These are phyloP conservation scores for Agaricales sp. DNA, from an alignment of 1,284 basidiomycete genomes.

Conservation along the genomic window DNA sequence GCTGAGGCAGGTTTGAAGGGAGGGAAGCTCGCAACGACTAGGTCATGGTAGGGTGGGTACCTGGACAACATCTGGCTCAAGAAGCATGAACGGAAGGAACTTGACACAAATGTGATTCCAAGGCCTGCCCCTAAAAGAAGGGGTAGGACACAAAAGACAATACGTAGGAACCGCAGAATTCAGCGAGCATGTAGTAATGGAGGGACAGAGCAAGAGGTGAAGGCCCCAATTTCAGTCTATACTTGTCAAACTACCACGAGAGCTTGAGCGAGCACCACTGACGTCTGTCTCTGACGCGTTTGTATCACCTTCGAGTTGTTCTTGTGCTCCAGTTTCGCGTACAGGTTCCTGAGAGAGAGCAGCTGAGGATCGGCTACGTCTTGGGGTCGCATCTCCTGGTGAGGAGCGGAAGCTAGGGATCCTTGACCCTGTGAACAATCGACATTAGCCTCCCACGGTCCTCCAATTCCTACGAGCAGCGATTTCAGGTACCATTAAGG, in stretches of 20 bases:
- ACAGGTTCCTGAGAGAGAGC: not conserved
- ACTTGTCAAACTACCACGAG: not conserved
- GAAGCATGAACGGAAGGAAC: too few species aligned
- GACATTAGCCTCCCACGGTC: not conserved
- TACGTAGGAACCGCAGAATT: too few species aligned
- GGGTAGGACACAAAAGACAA: too few species aligned
- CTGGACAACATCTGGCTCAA: too few species aligned
- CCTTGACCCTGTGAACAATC: not conserved
- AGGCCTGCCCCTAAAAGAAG: too few species aligned
- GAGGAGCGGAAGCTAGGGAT: not conserved
- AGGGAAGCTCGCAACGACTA: too few species aligned
- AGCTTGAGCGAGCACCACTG: not conserved
- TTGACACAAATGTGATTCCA: too few species aligned
- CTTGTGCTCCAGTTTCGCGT: not conserved
- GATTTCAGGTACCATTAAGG: not conserved
- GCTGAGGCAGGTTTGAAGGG: too few species aligned
- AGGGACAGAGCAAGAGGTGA: too few species aligned
- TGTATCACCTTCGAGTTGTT: not conserved
- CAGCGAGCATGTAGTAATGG: too few species aligned
- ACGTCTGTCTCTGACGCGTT: not conserved
- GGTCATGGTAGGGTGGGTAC: too few species aligned
- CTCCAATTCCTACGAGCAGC: not conserved
- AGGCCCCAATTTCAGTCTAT: not conserved
- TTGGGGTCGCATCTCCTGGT: not conserved
- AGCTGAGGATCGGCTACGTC: not conserved